Conservation (phyloP, 768 basidiomycete genomes). For the Candolleomyces efflorescens region DNA sequence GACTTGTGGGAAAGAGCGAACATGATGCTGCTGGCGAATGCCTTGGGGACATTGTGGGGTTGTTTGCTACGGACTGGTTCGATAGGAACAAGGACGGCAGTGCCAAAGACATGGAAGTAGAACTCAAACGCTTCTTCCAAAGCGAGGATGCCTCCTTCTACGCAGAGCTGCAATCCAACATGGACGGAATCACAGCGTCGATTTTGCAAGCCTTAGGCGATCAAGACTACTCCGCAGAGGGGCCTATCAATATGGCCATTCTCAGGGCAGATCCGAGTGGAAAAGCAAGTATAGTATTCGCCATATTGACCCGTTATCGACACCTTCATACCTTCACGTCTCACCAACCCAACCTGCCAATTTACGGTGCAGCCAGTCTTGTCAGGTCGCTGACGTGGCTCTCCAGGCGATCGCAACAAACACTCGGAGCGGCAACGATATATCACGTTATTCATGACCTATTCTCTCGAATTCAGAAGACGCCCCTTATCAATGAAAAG, state of each 20-base stretch:
- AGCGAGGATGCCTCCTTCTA: constrained; percentile 13
- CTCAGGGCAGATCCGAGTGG: constrained; percentile 28
- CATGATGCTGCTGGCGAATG: constrained; percentile 54
- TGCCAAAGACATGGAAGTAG: constrained; percentile 6
- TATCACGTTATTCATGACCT: constrained; percentile 78
- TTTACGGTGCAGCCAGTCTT: constrained; percentile 44
- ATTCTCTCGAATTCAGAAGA: constrained; percentile 58
- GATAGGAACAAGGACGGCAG: constrained; percentile 22
- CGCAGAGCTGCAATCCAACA: constrained; percentile 25
- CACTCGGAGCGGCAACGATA: constrained; percentile 51
- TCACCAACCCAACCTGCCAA: constrained; percentile 66
- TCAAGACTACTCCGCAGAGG: constrained; percentile 53
- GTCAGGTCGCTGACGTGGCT: constrained; percentile 63
- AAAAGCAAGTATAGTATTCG: constrained; percentile 42
- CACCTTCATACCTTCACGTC: constrained; percentile 39
- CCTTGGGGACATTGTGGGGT: constrained; percentile 68
- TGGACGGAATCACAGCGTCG: constrained; percentile 54
- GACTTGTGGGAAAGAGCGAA: constrained; percentile 43
- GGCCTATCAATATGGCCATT: constrained; percentile 48
- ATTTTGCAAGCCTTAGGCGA: constrained; percentile 65
- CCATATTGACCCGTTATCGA: constrained; percentile 49
- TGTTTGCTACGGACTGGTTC: constrained; percentile 48
- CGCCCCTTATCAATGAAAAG: constrained; percentile 82
- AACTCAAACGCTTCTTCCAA: constrained; percentile 2
- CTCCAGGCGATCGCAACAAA: constrained; percentile 31